Percentiles rank a stretch among this genome's conserved stretches.
phyloP scores from a whole-genome alignment of 2,329 filamentous ascomycete species.

The Monilinia aucupariae region DNA sequence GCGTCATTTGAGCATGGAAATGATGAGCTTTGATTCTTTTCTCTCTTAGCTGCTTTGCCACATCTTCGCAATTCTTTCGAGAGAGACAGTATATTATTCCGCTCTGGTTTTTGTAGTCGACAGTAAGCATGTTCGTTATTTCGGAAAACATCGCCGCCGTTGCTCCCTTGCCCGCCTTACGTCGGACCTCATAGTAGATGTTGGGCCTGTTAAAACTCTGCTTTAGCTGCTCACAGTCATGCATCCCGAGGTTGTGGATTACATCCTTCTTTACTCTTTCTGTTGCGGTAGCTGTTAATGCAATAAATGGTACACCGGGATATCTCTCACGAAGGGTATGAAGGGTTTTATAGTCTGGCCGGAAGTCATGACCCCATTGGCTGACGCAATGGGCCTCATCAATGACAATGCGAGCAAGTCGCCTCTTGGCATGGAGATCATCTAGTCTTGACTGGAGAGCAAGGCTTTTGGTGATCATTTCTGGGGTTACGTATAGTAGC shows the following conservation, averaged over 20 bases:
- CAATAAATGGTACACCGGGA: constrained; percentile 81
- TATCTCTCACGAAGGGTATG: constrained; percentile 69
- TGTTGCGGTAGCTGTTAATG: constrained; percentile 91
- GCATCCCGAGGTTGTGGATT: constrained; percentile 83
- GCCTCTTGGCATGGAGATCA: constrained; percentile 61
- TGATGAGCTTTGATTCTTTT: constrained; percentile 68
- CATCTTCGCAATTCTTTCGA: constrained; percentile 71
- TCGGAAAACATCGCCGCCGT: constrained; percentile 36
- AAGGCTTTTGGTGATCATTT: constrained; percentile 85
- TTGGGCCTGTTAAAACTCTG: constrained; percentile 99
- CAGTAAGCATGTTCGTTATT: constrained; percentile 62
- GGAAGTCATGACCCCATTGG: constrained; percentile 98
- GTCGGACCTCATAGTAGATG: constrained; percentile 76
- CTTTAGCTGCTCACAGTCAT: constrained; percentile 67
- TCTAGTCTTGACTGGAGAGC: constrained; percentile 61
- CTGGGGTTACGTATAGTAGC: constrained; percentile 86
- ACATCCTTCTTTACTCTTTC: constrained; percentile 88
- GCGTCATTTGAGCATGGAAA: constrained; percentile 77
- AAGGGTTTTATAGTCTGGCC: constrained; percentile 88
- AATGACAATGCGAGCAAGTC: constrained; percentile 86
- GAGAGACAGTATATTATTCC: constrained; percentile 95
- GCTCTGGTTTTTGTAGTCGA: constrained; percentile 63
- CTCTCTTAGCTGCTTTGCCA: constrained; percentile 62
- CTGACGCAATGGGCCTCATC: constrained; percentile 99
- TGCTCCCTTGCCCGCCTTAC: constrained; percentile 40